Base-by-base conservation (phyloP, 768 basidiomycete species). In the Boletus pseudopeckii region DNA sequence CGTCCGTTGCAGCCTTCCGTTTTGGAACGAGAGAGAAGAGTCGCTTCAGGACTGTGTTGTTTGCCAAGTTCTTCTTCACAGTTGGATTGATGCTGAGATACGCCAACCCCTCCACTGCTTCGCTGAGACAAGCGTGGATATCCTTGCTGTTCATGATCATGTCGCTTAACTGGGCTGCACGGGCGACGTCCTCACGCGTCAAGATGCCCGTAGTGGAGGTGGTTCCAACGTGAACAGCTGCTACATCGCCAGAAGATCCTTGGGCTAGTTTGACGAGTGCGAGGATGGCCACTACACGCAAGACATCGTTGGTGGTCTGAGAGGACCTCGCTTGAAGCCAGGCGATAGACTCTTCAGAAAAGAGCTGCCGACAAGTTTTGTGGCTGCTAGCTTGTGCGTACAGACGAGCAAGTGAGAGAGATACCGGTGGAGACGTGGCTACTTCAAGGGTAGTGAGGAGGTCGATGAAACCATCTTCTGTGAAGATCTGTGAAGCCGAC, bases 81-180 rank as follows among this genome's bases (percentile, higher is more conserved):
- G 67, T 55, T 1, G 88, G 76, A 58, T 83, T 78, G 45, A 79
- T 72, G 53, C 84, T 90, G 52, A 92, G 80, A 69, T 94, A 88
- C n/a, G 88, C 90, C 46, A 97, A 73, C 0, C 87, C 92, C 72
- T 97, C 94, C 14, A 94, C 76, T 5, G 84, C 85, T 56, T 92
- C 86, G 8, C 76, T 71, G 15, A 82, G 60, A 13, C 81, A 77
- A 20, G 77, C 61, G 7, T 68, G 59, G 32, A 79, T 72, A 9
- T 67, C 69, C 37, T 65, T 68, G 56, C 52, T 56, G 33, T 73
- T 69, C 45, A 79, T 59, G 28, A 86, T 73, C 48, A 88, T 71
- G 13, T 74, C 74, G 58, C 81, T 84, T 77, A 93, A 78, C 50
- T 78, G 71, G 48, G 70, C 61, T 28, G 80, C 79, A 34, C 86